A percentile compares a stretch with the other conserved stretches of the same genome.
phyloP scores from a whole-genome alignment of 164 flowering plant species.

The Chloranthus sessilifolius region DNA sequence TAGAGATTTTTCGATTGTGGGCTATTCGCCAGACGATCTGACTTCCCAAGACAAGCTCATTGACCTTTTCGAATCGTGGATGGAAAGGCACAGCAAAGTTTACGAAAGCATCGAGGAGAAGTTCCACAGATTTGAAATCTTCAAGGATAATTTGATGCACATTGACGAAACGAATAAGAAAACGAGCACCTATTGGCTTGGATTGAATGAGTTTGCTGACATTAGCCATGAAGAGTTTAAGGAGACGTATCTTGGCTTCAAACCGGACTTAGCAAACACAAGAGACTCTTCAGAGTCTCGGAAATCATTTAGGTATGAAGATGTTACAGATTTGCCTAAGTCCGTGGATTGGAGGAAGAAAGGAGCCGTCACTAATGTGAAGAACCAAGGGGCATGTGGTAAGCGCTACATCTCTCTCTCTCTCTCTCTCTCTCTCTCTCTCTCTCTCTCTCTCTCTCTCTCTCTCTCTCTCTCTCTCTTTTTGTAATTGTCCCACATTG shows the following conservation, averaged over 20 bases:
- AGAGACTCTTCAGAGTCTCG: constrained; percentile 12
- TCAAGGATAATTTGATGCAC: constrained; percentile 69
- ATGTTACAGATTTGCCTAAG: constrained; percentile 50
- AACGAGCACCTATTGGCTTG: constrained; percentile 65
- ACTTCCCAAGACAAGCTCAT: constrained; percentile 47
- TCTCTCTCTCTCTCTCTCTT: constrained; percentile 9
- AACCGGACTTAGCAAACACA: constrained; percentile 23
- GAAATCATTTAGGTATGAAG: constrained; percentile 26
- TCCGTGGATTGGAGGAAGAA: constrained; percentile 89
- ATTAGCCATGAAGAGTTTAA: constrained; percentile 77
- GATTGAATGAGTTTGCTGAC: constrained; percentile 74
- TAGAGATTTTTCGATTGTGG: constrained; percentile 62
- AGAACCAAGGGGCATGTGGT: constrained; percentile 89
- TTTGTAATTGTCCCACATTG: no score
- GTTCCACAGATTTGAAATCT: constrained; percentile 57
- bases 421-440: neutral
- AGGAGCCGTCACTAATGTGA: constrained; percentile 71
- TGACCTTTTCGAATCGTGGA: constrained; percentile 67
- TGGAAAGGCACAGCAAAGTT: constrained; percentile 46
- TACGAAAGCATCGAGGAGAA: constrained; percentile 65
- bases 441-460: neutral
- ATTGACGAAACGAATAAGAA: constrained; percentile 66
- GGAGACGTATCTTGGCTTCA: constrained; percentile 49
- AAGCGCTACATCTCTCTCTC: constrained; percentile 11
- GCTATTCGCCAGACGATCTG: constrained; percentile 53